phyloP scores from a whole-genome alignment of 495 filamentous ascomycete genomes.

The Hypoxylon crocopeplum region DNA sequence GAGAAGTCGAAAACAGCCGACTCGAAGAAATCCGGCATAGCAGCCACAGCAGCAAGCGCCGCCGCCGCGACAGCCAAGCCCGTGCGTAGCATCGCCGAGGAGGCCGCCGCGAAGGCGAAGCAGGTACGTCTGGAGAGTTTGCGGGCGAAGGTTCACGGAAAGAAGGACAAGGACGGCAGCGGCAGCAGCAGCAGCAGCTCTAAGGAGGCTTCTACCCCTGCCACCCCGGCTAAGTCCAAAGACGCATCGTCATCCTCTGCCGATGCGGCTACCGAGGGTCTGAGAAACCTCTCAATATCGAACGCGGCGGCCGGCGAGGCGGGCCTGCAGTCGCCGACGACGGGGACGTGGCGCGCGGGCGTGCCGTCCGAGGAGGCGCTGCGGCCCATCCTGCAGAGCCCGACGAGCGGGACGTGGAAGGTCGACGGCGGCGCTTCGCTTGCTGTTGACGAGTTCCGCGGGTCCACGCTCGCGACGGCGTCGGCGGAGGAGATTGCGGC shows the following conservation, averaged over 20 bases:
- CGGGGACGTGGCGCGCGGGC: slow-evolving; percentile 41
- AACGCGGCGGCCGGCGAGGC: slow-evolving; percentile 3
- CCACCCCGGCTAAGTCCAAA: neutral
- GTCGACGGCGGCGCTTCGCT: slow-evolving; percentile 47
- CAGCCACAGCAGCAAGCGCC: slow-evolving; percentile 25
- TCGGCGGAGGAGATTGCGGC: slow-evolving; percentile 48
- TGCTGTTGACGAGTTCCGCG: slow-evolving; percentile 42
- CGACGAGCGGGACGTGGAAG: slow-evolving; percentile 54
- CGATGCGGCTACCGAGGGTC: slow-evolving; percentile 4
- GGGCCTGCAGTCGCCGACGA: slow-evolving; percentile 48
- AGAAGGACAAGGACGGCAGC: slow-evolving; percentile 28
- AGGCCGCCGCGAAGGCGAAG: slow-evolving; percentile 72
- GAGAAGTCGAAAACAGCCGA: slow-evolving; percentile 20
- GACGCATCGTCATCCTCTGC: neutral
- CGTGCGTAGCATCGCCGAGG: slow-evolving; percentile 69
- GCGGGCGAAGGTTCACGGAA: slow-evolving; percentile 49
- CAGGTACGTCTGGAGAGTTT: slow-evolving; percentile 53
- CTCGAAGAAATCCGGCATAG: slow-evolving; percentile 17
- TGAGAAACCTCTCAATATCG: slow-evolving; percentile 22
- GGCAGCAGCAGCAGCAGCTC: neutral
- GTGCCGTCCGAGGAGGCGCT: slow-evolving; percentile 6
- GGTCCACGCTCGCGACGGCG: slow-evolving; percentile 34
- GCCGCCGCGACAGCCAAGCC: slow-evolving; percentile 51
- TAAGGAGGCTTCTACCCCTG: too few relatives aligned
- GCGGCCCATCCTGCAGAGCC: slow-evolving; percentile 49